Evolutionary conservation across 2,329 filamentous ascomycete genomes (phyloP).

Genomic region (Botrytis paeoniae): DNA sequence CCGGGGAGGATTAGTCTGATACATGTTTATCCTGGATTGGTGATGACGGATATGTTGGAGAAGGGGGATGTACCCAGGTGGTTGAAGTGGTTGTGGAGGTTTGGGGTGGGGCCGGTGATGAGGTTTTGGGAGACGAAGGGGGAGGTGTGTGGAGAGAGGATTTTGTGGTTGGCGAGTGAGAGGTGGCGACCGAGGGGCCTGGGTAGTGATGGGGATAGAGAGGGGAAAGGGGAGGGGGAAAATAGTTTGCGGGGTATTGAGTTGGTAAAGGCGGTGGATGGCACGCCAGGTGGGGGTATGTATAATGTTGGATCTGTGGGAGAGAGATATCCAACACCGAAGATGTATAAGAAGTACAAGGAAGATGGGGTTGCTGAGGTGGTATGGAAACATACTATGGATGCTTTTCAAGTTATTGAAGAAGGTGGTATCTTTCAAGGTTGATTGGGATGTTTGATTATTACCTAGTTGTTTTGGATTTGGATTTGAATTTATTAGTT

Average conservation of each 20-base stretch:
- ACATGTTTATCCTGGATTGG: background rate
- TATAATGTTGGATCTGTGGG: background rate
- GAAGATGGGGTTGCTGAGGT: background rate
- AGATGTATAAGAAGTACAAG: background rate
- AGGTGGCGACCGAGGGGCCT: background rate
- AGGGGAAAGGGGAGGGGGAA: rapidly evolving
- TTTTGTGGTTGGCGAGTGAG: background rate
- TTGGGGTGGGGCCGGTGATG: background rate
- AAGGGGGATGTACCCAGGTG: background rate
- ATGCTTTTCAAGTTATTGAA: background rate
- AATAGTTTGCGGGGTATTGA: background rate
- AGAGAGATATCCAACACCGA: background rate
- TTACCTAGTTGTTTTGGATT: too few relatives aligned
- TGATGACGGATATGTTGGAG: background rate
- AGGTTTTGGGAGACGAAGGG: background rate
- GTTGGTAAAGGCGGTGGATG: background rate
- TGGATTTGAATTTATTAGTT: background rate
- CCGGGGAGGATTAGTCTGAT: background rate
- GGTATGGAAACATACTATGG: slow-evolving; percentile 4
- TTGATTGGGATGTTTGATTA: background rate
- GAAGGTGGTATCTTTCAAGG: background rate
- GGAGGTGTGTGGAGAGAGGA: background rate
- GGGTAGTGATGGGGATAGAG: too few relatives aligned
- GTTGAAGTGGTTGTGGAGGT: background rate
- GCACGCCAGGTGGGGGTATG: background rate